A percentile compares a stretch with the other conserved stretches of the same genome.
These are phyloP conservation scores for Kwoniella shivajii DNA, from an alignment of 1,284 basidiomycete genomes.

Conservation along the genomic window DNA sequence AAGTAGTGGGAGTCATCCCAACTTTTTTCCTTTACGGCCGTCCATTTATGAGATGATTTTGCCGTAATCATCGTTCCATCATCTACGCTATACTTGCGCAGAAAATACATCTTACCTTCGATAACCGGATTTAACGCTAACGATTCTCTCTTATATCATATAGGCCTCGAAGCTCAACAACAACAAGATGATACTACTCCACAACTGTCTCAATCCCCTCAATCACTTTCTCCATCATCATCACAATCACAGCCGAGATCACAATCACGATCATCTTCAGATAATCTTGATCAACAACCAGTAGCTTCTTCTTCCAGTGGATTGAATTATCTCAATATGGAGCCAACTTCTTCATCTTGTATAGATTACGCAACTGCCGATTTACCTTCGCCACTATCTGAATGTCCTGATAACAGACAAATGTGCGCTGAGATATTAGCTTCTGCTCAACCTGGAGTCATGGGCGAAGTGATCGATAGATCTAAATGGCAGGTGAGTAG, in stretches of 20 bases:
- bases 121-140: background rate
- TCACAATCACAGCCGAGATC: slow-evolving; percentile 6
- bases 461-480: slow-evolving; percentile 27
- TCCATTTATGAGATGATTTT: background rate
- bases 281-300: no score
- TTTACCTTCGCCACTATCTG: slow-evolving; percentile 7
- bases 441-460: slow-evolving; percentile 12
- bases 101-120: background rate
- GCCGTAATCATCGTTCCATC: background rate
- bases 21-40: background rate
- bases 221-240: background rate
- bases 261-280: no score
- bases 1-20: background rate
- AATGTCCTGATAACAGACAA: slow-evolving; percentile 8
- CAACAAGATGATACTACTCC: slow-evolving; percentile 3
- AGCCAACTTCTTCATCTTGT: slow-evolving; percentile 18
- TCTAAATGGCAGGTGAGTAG: slow-evolving; percentile 42
- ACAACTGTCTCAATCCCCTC: slow-evolving; percentile 3
- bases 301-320: slow-evolving; percentile 28
- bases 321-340: slow-evolving; percentile 26
- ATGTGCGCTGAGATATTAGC: slow-evolving; percentile 17
- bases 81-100: background rate
- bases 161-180: background rate
- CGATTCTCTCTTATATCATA: background rate
- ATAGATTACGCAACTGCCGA: slow-evolving; percentile 19